Conservation (phyloP, 2,329 filamentous ascomycete species). For the Curvularia spicifera region DNA sequence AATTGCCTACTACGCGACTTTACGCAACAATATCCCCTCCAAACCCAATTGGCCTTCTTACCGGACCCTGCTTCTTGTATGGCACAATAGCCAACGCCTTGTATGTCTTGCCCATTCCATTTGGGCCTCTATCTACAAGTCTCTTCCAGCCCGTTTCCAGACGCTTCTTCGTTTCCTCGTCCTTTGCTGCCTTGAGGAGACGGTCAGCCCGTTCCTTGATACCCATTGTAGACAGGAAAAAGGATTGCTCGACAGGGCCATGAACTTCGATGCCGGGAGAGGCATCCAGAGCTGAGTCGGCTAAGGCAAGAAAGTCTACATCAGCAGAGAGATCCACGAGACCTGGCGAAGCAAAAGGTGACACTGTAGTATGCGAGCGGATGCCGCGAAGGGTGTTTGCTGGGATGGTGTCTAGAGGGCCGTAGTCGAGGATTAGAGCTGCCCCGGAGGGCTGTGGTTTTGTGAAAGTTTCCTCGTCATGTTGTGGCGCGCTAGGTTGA, state of each 20-base stretch:
- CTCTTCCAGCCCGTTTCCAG: conserved; percentile 79
- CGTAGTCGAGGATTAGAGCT: conserved; percentile 95
- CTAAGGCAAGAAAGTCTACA: conserved; percentile 88
- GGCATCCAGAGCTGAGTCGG: conserved; percentile 77
- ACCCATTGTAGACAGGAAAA: conserved; percentile 81
- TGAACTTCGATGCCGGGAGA: conserved; percentile 87
- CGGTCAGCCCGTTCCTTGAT: conserved; percentile 60
- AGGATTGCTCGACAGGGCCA: conserved; percentile 84
- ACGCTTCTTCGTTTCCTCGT: conserved; percentile 50
- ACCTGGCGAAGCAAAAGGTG: conserved; percentile 79
- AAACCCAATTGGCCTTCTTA: conserved; percentile 85
- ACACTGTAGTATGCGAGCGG: conserved; percentile 74
- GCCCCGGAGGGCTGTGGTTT: conserved; percentile 76
- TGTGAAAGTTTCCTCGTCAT: conserved; percentile 42
- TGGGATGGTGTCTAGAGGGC: conserved; percentile 77
- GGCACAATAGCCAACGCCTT: conserved; percentile 92
- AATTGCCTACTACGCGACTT: neutral
- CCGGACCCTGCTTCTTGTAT: conserved; percentile 64
- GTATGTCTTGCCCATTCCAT: conserved; percentile 93
- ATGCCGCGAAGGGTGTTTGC: conserved; percentile 92
- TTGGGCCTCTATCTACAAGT: conserved; percentile 79
- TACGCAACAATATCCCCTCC: conserved; percentile 66
- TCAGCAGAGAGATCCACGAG: conserved; percentile 89
- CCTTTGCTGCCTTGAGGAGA: conserved; percentile 46
- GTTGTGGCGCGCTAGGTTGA: conserved; percentile 18